These are phyloP conservation scores for Tulasnella sp. DNA, from an alignment of 768 basidiomycete species.

Conservation along the genomic window DNA sequence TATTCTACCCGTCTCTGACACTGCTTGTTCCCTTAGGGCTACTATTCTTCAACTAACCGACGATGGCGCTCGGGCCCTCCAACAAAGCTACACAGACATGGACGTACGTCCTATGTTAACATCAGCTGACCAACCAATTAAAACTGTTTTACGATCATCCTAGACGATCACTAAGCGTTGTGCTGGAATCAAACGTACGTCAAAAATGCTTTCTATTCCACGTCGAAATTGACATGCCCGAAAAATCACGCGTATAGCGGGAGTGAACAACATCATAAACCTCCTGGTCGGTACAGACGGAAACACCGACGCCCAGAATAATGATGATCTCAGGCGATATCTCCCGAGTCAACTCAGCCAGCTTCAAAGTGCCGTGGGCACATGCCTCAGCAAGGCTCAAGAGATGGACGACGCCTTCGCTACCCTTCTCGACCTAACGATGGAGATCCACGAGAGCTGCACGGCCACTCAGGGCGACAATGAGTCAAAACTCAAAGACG, in stretches of 20 bases:
- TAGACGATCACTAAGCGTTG: conserved; percentile 1
- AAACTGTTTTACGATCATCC: no score
- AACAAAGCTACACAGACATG: neutral
- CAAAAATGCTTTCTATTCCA: no score
- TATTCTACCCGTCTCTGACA: no score
- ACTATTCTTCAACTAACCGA: neutral
- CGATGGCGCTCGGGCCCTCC: neutral
- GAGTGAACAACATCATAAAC: neutral
- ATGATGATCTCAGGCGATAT: neutral
- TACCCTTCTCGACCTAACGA: neutral
- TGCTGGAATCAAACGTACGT: neutral
- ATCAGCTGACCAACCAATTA: no score
- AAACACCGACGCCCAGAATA: neutral
- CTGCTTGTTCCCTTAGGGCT: no score
- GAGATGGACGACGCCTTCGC: neutral
- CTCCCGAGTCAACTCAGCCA: no score
- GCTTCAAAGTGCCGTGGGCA: no score
- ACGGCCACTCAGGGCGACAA: neutral
- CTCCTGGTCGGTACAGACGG: neutral
- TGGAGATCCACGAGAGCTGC: neutral
- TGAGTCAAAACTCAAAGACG: neutral
- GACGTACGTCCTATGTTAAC: neutral
- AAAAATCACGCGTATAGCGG: neutral
- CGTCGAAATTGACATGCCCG: no score
- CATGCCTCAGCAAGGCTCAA: no score